Evolutionary conservation across 2,329 filamentous ascomycete species (phyloP), one percentile per base, ranked within the genome.

Genomic region (Penicillium sp.): DNA sequence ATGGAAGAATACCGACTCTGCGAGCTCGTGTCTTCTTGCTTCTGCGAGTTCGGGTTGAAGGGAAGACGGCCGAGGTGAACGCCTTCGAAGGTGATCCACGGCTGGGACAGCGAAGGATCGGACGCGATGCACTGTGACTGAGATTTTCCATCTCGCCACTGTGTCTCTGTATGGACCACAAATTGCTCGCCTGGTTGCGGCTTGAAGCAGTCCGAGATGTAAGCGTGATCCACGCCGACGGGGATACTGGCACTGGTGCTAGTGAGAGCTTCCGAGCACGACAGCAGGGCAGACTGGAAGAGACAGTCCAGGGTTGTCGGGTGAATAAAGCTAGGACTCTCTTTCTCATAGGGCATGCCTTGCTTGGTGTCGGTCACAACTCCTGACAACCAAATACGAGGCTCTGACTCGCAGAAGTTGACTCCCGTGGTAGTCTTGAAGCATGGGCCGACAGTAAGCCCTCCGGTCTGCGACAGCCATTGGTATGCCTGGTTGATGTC

Each of bases 231-330:
- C 1, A 68, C 63, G 2, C 56, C 64, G 4, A 68, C 52, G 1
- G 64, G 66, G 13, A 68, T 66, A 22, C 64, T 61, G 4, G 66
- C 63, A 6, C 62, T 52, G 16, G 56, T 56, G 43, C 56, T 66
- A 4, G 55, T 50, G 3, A 66, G 54, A 22, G 54, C 57, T 6
- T 64, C 59, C 0, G 63, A 64, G 40, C 58, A 60, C 6, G 65
- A 60, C 19, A 68, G 27, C 18, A 68, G 54, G 14, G 62, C 63
- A n/a, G 59, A 60, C 40, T 69, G 65, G 58, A 69, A 67, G 6
- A 69, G 53, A 14, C 56, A 61, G 51, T 69, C 66, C 13, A 69
- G 61, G 4, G 62, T 60, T 14, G 64, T 67, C 5, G 65, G 66
- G 36, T 69, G 65, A 18, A 69, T 61, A 14, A 65, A 57, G 36